A percentile compares a stretch with the other conserved stretches of the same genome.
These are phyloP conservation scores for Candida awuae DNA, from an alignment of 805 yeast genomes.

Conservation along the genomic window DNA sequence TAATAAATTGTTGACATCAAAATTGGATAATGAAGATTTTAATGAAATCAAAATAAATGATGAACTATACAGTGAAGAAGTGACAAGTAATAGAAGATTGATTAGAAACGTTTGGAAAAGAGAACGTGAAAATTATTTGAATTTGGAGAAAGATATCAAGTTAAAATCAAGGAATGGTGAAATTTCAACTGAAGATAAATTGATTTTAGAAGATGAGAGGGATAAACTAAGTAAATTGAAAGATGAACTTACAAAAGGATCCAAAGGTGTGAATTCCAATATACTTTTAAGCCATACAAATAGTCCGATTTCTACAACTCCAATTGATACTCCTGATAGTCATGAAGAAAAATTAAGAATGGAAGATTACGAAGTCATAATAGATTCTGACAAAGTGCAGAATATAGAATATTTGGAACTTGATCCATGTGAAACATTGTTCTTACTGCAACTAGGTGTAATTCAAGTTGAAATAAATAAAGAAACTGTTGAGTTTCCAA, in stretches of 20 bases:
- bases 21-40: background rate
- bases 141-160: constrained; percentile 30
- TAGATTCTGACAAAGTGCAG: constrained; percentile 19
- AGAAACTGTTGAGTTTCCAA: constrained; percentile 1
- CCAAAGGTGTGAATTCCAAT: constrained; percentile 9
- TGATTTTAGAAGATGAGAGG: constrained; percentile 31
- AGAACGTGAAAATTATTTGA: constrained; percentile 56
- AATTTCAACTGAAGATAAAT: constrained; percentile 6
- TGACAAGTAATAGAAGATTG: constrained; percentile 63
- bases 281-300: background rate
- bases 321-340: background rate
- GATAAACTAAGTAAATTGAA: constrained; percentile 18
- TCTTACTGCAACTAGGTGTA: constrained; percentile 43
- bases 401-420: constrained; percentile 52
- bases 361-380: constrained; percentile 31
- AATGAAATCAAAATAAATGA: constrained; percentile 4
- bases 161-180: constrained; percentile 10
- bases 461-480: constrained; percentile 8
- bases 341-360: constrained; percentile 19
- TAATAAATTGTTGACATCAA: constrained; percentile 14
- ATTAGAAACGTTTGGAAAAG: constrained; percentile 67
- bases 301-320: constrained; percentile 2
- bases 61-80: constrained; percentile 55
- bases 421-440: constrained; percentile 68
- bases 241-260: constrained; percentile 15